Conservation (phyloP, 176 grass and related monocot genomes). For the Oryza longistaminata region DNA sequence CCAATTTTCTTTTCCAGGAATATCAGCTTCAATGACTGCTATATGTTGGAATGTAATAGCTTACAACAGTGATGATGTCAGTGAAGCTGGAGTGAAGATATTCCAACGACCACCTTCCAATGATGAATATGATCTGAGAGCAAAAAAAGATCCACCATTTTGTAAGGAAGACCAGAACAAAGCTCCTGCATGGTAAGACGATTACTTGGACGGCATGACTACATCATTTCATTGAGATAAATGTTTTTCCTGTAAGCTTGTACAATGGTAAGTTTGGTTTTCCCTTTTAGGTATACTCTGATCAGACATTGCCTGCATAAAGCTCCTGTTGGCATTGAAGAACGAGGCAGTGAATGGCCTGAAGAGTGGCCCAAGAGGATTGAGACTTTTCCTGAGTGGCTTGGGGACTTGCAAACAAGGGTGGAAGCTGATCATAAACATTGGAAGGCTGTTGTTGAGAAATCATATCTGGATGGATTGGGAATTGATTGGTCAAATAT, state of each 20-base stretch:
- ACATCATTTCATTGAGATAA: neutral
- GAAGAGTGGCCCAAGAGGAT: constrained; percentile 96
- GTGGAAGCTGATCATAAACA: constrained; percentile 65
- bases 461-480: constrained; percentile 87
- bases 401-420: constrained; percentile 63
- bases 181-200: constrained; percentile 71
- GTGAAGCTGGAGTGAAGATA: constrained; percentile 79
- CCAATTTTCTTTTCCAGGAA: constrained; percentile 55
- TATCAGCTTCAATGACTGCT: constrained; percentile 73
- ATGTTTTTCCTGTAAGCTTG: constrained; percentile 14
- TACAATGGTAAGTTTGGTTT: constrained; percentile 1
- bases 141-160: constrained; percentile 77
- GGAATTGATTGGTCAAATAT: constrained; percentile 92
- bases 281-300: constrained; percentile 63
- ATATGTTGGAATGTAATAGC: constrained; percentile 82
- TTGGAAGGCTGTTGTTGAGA: constrained; percentile 84
- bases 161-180: constrained; percentile 85
- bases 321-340: constrained; percentile 81
- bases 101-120: constrained; percentile 95
- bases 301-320: constrained; percentile 87
- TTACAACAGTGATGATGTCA: constrained; percentile 83
- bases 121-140: constrained; percentile 79
- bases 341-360: constrained; percentile 90
- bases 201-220: constrained; percentile 18
- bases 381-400: constrained; percentile 77